Conservation (phyloP, 306 rosid genomes). For the Erythrophleum fordii region DNA sequence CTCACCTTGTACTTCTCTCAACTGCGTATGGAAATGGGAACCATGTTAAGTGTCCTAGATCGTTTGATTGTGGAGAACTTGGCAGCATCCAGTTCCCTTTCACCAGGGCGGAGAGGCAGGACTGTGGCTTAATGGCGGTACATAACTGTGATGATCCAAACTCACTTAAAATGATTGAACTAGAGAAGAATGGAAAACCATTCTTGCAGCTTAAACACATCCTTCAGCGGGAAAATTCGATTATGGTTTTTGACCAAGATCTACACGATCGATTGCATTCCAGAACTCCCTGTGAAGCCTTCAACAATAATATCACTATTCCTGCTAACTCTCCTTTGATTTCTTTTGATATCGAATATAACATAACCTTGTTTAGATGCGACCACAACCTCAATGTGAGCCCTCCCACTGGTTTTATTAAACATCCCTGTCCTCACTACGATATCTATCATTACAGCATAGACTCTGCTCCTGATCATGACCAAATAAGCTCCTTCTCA, state of each 20-base stretch:
- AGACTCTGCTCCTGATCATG: neutral
- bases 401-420: neutral
- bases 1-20: neutral
- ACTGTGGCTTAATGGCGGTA: neutral
- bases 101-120: neutral
- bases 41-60: neutral
- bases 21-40: neutral
- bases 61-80: neutral
- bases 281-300: neutral
- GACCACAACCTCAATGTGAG: neutral
- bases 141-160: neutral
- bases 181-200: neutral
- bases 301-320: neutral
- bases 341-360: neutral
- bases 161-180: neutral
- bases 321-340: neutral
- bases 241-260: neutral
- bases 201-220: neutral
- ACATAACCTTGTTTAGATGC: neutral
- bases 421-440: neutral
- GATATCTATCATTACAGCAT: neutral
- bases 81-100: neutral
- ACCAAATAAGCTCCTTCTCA: neutral
- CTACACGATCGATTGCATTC: neutral
- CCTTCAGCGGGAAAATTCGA: neutral